Evolutionary conservation across 805 yeast species (phyloP).

Genomic region (Wickerhamia fluorescens): DNA sequence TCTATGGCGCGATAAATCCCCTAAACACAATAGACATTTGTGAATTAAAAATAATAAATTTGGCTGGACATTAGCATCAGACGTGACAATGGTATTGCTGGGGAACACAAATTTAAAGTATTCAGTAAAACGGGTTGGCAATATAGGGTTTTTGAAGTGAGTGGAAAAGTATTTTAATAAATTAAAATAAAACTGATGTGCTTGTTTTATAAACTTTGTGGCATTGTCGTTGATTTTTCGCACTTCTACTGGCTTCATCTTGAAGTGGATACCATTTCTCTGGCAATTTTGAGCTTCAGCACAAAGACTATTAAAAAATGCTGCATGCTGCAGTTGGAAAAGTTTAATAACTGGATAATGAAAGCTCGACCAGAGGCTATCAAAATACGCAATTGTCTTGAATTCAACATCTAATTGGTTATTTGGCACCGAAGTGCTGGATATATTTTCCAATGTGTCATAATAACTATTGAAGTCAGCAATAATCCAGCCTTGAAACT

Average conservation of each 20-base stretch:
- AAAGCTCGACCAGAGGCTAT: slow-evolving; percentile 51
- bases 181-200: slow-evolving; percentile 40
- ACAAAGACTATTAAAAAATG: slow-evolving; percentile 12
- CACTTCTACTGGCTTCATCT: slow-evolving; percentile 42
- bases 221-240: slow-evolving; percentile 49
- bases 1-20: slow-evolving; percentile 54
- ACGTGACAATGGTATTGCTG: slow-evolving; percentile 6
- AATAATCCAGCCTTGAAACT: slow-evolving; percentile 35
- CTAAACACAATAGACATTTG: slow-evolving; percentile 46
- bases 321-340: slow-evolving; percentile 38
- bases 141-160: slow-evolving; percentile 26
- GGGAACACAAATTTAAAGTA: slow-evolving; percentile 17
- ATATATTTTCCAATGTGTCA: slow-evolving; percentile 1
- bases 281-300: slow-evolving; percentile 9
- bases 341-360: slow-evolving; percentile 59
- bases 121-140: slow-evolving; percentile 24
- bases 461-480: slow-evolving; percentile 29
- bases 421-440: slow-evolving; percentile 7
- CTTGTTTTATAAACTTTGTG: slow-evolving; percentile 41
- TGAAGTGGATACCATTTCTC: slow-evolving; percentile 12
- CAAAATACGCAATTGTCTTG: slow-evolving; percentile 28
- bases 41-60: slow-evolving; percentile 38
- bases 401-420: slow-evolving; percentile 28
- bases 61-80: slow-evolving; percentile 17
- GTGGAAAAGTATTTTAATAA: slow-evolving; percentile 36